Conservation (phyloP, 2,329 filamentous ascomycete species). For the Scopulariopsis brevicaulis region DNA sequence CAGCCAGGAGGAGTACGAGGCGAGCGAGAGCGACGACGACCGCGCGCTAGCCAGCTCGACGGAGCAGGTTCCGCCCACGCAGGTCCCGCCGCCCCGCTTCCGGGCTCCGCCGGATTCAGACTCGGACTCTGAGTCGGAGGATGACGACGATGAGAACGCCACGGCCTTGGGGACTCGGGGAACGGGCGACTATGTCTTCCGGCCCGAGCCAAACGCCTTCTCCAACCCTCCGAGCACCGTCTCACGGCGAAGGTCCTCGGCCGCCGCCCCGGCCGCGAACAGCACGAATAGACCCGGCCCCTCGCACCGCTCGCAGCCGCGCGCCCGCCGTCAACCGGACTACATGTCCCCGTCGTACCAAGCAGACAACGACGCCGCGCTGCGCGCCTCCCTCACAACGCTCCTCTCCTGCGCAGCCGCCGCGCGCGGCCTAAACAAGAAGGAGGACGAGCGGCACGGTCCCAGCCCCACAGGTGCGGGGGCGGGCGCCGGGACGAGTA, state of each 20-base stretch:
- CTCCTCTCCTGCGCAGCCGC: slow-evolving; percentile 91
- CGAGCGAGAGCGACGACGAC: slow-evolving; percentile 86
- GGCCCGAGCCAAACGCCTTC: slow-evolving; percentile 86
- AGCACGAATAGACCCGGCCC: slow-evolving; percentile 32
- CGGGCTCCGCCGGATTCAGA: slow-evolving; percentile 25
- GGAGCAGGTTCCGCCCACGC: slow-evolving; percentile 30
- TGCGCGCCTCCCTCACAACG: slow-evolving; percentile 88
- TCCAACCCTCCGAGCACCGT: slow-evolving; percentile 60
- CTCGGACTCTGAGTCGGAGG: slow-evolving; percentile 34
- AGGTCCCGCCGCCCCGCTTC: slow-evolving; percentile 15
- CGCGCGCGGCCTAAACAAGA: slow-evolving; percentile 69
- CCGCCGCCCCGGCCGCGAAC: slow-evolving; percentile 28
- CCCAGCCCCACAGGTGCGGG: slow-evolving; percentile 11
- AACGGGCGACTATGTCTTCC: slow-evolving; percentile 50
- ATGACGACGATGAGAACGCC: slow-evolving; percentile 62
- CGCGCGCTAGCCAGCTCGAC: slow-evolving; percentile 47
- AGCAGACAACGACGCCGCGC: slow-evolving; percentile 83
- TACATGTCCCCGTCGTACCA: slow-evolving; percentile 66
- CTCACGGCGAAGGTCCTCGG: slow-evolving; percentile 9
- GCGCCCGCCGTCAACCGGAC: slow-evolving; percentile 37
- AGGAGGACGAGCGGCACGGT: slow-evolving; percentile 26
- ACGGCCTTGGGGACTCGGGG: slow-evolving; percentile 60
- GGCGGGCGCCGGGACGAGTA: slow-evolving; percentile 29
- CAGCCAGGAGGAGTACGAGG: slow-evolving; percentile 90
- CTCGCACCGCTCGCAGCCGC: slow-evolving; percentile 32